Evolutionary conservation across 2,329 filamentous ascomycete genomes (phyloP).

Genomic region (Neoscytalidium dimidiatum): DNA sequence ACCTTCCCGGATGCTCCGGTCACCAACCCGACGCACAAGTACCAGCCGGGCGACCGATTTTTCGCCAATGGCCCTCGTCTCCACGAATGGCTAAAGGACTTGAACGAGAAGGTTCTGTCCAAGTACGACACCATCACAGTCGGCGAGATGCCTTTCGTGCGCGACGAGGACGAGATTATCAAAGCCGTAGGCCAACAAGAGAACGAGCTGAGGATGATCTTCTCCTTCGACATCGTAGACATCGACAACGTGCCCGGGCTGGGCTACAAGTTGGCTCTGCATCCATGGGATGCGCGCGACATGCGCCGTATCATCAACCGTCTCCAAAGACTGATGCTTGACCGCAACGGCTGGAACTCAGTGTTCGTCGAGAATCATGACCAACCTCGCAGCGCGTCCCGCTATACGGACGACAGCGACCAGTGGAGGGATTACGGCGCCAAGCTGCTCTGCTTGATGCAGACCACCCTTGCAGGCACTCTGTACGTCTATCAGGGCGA

Average conservation of each 20-base stretch:
- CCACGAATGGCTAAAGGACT: slow-evolving; percentile 58
- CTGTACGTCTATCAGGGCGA: slow-evolving; percentile 55
- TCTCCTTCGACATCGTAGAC: slow-evolving; percentile 50
- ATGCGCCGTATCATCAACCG: slow-evolving; percentile 34
- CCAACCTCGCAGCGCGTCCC: slow-evolving; percentile 51
- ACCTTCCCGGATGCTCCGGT: slow-evolving; percentile 46
- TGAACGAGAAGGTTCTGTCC: slow-evolving; percentile 54
- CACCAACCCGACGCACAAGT: slow-evolving; percentile 41
- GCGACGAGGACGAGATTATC: slow-evolving; percentile 46
- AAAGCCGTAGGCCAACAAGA: slow-evolving; percentile 43
- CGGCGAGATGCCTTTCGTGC: slow-evolving; percentile 61
- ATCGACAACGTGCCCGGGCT: slow-evolving; percentile 39
- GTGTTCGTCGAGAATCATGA: slow-evolving; percentile 58
- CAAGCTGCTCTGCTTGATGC: slow-evolving; percentile 52
- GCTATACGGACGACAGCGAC: slow-evolving; percentile 51
- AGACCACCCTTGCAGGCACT: slow-evolving; percentile 51
- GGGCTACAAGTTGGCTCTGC: slow-evolving; percentile 37
- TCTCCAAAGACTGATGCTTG: slow-evolving; percentile 34
- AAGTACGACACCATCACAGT: slow-evolving; percentile 62
- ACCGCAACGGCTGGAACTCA: slow-evolving; percentile 47
- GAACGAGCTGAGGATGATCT: slow-evolving; percentile 51
- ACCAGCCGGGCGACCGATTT: slow-evolving; percentile 51
- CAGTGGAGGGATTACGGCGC: slow-evolving; percentile 47
- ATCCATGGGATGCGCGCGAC: slow-evolving; percentile 33
- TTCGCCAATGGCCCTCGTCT: slow-evolving; percentile 61